These are phyloP conservation scores for Monascus ruber DNA, from an alignment of 2,329 filamentous ascomycete genomes.

Conservation along the genomic window DNA sequence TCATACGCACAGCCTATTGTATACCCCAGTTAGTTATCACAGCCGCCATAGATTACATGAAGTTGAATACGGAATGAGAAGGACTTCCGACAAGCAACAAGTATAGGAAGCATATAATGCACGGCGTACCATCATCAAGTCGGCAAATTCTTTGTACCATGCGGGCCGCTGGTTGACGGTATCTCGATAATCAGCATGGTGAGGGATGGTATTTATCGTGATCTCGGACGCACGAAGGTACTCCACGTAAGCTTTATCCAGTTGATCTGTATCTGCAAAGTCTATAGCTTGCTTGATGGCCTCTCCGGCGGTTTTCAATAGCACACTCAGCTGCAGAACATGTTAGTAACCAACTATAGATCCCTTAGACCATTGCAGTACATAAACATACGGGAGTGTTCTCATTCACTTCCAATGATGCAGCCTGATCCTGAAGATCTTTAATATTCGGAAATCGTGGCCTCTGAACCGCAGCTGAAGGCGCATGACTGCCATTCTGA, in stretches of 20 bases:
- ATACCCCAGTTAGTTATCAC: slow-evolving; percentile 3
- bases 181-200: slow-evolving; percentile 61
- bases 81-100: too few species aligned
- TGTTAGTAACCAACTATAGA: slow-evolving; percentile 7
- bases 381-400: slow-evolving; percentile 17
- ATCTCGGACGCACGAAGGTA: slow-evolving; percentile 76
- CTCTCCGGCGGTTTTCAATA: slow-evolving; percentile 25
- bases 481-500: slow-evolving; percentile 11
- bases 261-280: slow-evolving; percentile 26
- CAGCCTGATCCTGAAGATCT: slow-evolving; percentile 29
- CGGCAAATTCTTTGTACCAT: slow-evolving; percentile 40
- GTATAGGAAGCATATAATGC: neutral
- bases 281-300: slow-evolving; percentile 23
- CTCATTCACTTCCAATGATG: slow-evolving; percentile 21
- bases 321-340: slow-evolving; percentile 19
- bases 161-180: slow-evolving; percentile 45
- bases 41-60: neutral
- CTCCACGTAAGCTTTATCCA: slow-evolving; percentile 68
- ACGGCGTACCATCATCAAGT: slow-evolving; percentile 34
- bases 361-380: neutral
- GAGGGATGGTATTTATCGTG: slow-evolving; percentile 62
- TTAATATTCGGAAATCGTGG: slow-evolving; percentile 28
- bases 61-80: neutral
- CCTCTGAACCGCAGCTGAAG: slow-evolving; percentile 8
- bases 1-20: slow-evolving; percentile 25